Base-by-base conservation (phyloP, 2,329 filamentous ascomycete genomes). In the Pseudocercospora eumusae region DNA sequence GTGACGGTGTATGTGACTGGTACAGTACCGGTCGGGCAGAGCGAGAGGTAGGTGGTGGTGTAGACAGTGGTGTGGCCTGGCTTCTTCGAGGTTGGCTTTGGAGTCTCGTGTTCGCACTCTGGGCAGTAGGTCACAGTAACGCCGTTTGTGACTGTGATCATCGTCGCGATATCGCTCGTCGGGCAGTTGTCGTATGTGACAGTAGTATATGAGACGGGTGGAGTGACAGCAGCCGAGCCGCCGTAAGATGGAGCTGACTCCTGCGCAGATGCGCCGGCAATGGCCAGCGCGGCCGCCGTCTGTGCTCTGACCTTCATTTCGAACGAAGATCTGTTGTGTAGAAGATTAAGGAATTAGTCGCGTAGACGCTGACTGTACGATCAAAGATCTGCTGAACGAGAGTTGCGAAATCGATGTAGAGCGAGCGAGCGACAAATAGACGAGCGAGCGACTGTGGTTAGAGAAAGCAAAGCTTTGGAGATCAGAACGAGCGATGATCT, bases 111-210 rank as follows among this genome's bases (percentile, higher is more conserved):
- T 45, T 71, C 62, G 65, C 75, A 77, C 57, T 70, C 66, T 18
- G 74, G 74, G 64, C 75, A 77, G 69, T 73, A 74, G 7, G 75
- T 76, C 45, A 75, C 69, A 6, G 74, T 76, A 18, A 72, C 63
- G 31, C 71, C 71, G 10, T 73, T 65, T 13, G 73, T 75, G 57
- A 76, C 66, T 25, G 75, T 76, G 62, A 75, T 69, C 63, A 76
- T 64, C 8, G 68, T 72, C 62, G 70, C 68, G 50, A 70, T 65
- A 4, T 71, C 64, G 18, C 63, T 59, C 57, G 65, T 71, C 25
- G 70, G 65, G 70, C 75, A 76, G 61, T 73, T 68, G 58, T 70
- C 68, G 66, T 69, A 68, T 11, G 72, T 75, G 56, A 74, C 64
- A 4, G 72, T 76, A 15, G 69, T 69, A 62, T 72, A 74, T 25